Conservation (phyloP, 305 asterid genomes). For the Petunia hybrid region DNA sequence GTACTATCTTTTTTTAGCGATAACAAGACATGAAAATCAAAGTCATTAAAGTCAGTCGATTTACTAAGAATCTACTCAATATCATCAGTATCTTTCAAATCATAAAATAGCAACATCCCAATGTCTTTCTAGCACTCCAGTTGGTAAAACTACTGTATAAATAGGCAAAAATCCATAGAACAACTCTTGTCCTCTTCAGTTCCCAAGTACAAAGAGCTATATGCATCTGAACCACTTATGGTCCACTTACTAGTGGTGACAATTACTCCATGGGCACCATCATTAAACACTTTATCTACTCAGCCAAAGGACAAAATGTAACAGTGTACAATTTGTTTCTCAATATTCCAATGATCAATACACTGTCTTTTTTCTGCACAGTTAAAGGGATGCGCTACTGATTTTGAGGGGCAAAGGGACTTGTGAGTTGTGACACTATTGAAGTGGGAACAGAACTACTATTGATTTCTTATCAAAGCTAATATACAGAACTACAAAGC, state of each 20-base stretch:
- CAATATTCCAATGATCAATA: slow-evolving; percentile 13
- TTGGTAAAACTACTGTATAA: neutral
- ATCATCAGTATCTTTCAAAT: neutral
- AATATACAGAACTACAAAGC: slow-evolving; percentile 43
- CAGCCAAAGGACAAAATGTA: neutral
- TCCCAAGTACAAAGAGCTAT: neutral
- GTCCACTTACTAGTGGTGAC: neutral
- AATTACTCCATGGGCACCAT: slow-evolving; percentile 12
- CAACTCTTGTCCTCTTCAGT: neutral
- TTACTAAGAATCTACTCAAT: neutral
- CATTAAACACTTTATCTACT: neutral
- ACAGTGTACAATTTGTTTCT: slow-evolving; percentile 22
- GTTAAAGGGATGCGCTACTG: neutral
- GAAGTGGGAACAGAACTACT: neutral
- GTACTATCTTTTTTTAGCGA: no score
- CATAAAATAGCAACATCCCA: neutral
- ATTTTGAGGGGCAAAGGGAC: neutral
- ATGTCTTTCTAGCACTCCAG: neutral
- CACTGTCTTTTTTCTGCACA: neutral
- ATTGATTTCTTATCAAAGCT: slow-evolving; percentile 36
- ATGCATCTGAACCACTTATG: neutral
- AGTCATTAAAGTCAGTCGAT: slow-evolving; percentile 8
- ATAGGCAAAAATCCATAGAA: neutral
- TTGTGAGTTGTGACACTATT: neutral
- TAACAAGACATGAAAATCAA: neutral